Base-by-base conservation (phyloP, 2,329 filamentous ascomycete species). In the Ophiobolus disseminans region DNA sequence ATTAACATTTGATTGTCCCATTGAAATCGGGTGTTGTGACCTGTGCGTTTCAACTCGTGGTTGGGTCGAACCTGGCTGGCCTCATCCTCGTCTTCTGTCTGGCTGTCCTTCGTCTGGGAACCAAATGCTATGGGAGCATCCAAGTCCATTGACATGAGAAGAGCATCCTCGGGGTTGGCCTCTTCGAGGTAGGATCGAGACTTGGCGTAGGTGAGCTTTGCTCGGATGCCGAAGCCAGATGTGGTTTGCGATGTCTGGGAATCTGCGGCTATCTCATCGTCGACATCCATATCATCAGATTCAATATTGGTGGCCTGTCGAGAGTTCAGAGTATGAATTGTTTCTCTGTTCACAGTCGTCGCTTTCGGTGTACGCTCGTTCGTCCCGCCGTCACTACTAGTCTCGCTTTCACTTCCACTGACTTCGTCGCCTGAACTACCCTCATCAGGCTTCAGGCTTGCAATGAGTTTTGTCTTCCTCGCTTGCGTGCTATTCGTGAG, bases 101-200 rank as follows among this genome's bases (percentile, higher is more conserved):
- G 53, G 8, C 50, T 56, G 23, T 59, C 48, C 26, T 55, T 53
- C 17, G 53, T 61, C 10, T 57, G 48, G 3, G 54, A 35, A 60
- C 58, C 34, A 54, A 49, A 31, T 5, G 57, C 53, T 47, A 63
- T 48, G 30, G 53, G 38, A 23, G 70, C 63, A 23, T 68, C 62
- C 23, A 68, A 36, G 39, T 68, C 65, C 62, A 72, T 69, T 1
- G 70, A 66, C 17, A 75, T 40, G n/a, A 73, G 45, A 10, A 72
- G 53, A 2, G 60, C 61, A 43, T 74, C 74, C 38, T 80, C 76
- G 3, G 76, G 60, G 21, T 72, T 75, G 35, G 75, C 65, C 53
- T 85, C 82, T 55, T 80, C 76, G n/a, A 86, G 69, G 52, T 85
- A 84, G 2, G 84, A 85, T 36, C 84, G 77, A 55, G 82, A 76